Evolutionary conservation across 1,284 basidiomycete species (phyloP).

Genomic region (Meripilus lineatus): DNA sequence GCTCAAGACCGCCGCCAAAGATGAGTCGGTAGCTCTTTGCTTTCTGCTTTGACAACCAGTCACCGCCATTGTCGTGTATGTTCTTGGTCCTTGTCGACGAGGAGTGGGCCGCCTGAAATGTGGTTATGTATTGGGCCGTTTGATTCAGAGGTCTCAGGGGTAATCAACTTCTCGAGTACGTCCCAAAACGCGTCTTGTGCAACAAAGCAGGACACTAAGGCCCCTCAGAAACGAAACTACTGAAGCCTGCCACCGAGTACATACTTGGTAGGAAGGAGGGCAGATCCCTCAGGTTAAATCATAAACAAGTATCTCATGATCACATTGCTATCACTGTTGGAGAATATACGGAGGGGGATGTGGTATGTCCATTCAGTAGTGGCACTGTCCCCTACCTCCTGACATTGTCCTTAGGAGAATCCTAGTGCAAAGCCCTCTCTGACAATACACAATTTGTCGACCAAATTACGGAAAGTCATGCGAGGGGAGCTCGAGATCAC

Average conservation of each 20-base stretch:
- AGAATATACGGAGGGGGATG: slow-evolving; percentile 41
- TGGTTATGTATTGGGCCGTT: too few relatives aligned
- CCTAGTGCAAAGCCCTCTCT: slow-evolving; percentile 31
- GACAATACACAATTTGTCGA: slow-evolving; percentile 40
- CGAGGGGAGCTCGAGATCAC: slow-evolving; percentile 17
- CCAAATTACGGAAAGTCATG: slow-evolving; percentile 33
- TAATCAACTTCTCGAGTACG: too few relatives aligned
- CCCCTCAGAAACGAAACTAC: slow-evolving; percentile 59
- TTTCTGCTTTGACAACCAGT: too few relatives aligned
- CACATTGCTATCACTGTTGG: slow-evolving; percentile 55
- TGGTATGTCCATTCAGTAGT: slow-evolving; percentile 34
- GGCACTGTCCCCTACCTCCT: background rate
- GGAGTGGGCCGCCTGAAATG: too few relatives aligned
- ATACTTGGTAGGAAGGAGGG: slow-evolving; percentile 51
- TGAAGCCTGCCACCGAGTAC: slow-evolving; percentile 53
- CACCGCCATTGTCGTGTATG: too few relatives aligned
- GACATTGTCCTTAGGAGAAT: background rate
- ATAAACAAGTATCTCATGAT: slow-evolving; percentile 56
- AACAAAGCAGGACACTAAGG: too few relatives aligned
- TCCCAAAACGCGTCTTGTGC: too few relatives aligned
- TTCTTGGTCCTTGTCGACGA: too few relatives aligned
- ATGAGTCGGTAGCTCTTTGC: too few relatives aligned
- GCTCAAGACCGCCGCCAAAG: too few relatives aligned
- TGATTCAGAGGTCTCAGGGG: too few relatives aligned
- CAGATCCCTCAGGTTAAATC: slow-evolving; percentile 41